Percentiles rank a stretch among this genome's conserved stretches.
phyloP scores from a whole-genome alignment of 2,329 filamentous ascomycete species.

The Fusarium sp. region DNA sequence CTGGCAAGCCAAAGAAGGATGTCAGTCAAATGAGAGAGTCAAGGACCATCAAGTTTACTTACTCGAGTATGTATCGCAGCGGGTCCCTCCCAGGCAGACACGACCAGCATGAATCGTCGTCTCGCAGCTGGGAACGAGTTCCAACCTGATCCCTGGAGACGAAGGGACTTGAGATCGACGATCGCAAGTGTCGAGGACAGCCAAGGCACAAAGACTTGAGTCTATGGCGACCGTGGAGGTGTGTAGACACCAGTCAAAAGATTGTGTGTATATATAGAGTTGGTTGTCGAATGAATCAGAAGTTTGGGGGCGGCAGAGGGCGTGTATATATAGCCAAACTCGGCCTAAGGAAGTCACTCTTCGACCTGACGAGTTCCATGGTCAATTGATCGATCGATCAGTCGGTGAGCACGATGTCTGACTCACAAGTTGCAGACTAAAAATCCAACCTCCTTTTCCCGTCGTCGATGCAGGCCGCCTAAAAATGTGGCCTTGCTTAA shows the following conservation, averaged over 20 bases:
- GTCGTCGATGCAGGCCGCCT: background rate
- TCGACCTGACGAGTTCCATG: background rate
- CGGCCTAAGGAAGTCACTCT: background rate
- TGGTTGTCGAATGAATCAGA: background rate
- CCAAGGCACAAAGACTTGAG: too few relatives aligned
- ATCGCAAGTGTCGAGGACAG: background rate
- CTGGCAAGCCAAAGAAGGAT: background rate
- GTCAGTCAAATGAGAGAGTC: background rate
- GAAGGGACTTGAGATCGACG: background rate
- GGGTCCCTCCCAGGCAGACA: too few relatives aligned
- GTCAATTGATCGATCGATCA: background rate
- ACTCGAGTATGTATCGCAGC: background rate
- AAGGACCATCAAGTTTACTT: background rate
- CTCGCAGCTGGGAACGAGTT: background rate
- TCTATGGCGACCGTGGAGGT: too few relatives aligned
- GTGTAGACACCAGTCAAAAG: background rate
- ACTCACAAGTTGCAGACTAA: background rate
- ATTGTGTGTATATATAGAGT: background rate
- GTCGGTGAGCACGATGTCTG: background rate
- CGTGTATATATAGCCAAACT: background rate
- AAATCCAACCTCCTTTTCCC: background rate
- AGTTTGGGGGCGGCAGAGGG: background rate
- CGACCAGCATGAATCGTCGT: too few relatives aligned
- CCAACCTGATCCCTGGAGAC: background rate
- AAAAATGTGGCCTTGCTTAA: background rate